Base-by-base conservation (phyloP, 2,329 filamentous ascomycete genomes). In the Pyrenophora teres region DNA sequence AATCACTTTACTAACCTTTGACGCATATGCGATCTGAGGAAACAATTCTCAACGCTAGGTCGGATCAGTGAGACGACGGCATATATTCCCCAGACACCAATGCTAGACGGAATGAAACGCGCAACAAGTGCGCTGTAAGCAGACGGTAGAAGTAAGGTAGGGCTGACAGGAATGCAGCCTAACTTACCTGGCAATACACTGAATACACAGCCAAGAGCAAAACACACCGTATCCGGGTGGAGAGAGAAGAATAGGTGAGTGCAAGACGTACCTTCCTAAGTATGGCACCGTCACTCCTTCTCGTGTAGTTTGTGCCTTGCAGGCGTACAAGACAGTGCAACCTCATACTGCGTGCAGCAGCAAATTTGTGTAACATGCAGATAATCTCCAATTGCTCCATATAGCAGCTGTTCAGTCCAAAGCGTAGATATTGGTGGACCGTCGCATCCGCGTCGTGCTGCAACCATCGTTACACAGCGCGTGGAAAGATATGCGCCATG, bases 381-480 rank as follows among this genome's bases (percentile, higher is more conserved):
- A 27, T 33, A n/a, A 16, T 16, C 27, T 45, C 13, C 1, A 21
- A 30, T 40, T 27, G 25, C 40, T 35, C 15, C 16, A 31, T 31
- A 40, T 10, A 31, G 43, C 18, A 31, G 43, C 18, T 0, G 6
- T 19, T 7, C 23, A 25, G 23, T 9, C 23, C 23, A 25, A 25
- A 25, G 2, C 6, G 23, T 25, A 25, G 23, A 25, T 27, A 19
- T 44, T 37, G 23, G 43, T 36, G 46, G 5, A 37, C 5, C 7
- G 42, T 53, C 3, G 44, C 45, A 39, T 32, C 41, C 41, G 42
- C 15, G 4, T 16, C 15, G n/a, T 44, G 21, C 35, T 32, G 43
- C 16, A 31, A 19, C 40, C 15, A 25, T 25, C 27, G 52, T 62
- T 38, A 54, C 45, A 62, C 56, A 33, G 50, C 25, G 56, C 57